These are phyloP conservation scores for Pisolithus marmoratus DNA, from an alignment of 768 basidiomycete species.

Conservation along the genomic window DNA sequence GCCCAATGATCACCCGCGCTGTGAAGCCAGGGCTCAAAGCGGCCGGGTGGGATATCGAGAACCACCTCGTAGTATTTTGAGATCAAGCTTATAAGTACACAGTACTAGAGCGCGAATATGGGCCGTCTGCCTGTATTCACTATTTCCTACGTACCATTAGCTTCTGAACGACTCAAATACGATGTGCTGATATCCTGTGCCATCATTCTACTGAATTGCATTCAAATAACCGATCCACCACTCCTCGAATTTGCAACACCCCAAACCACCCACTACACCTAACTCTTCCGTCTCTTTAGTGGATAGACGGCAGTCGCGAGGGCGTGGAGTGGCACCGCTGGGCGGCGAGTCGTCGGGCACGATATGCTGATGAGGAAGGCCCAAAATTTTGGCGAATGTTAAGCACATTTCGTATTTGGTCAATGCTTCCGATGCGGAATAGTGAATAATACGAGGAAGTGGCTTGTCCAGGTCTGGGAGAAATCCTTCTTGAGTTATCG, in stretches of 20 bases:
- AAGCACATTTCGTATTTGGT: constrained; percentile 94
- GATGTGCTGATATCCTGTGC: not conserved
- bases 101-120: too few relatives aligned
- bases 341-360: constrained; percentile 66
- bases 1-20: constrained; percentile 30
- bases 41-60: constrained; percentile 33
- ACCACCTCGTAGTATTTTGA: constrained; percentile 32
- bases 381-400: constrained; percentile 65
- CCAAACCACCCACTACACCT: constrained; percentile 46
- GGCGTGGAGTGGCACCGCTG: constrained; percentile 64
- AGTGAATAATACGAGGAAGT: constrained; percentile 78
- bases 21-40: constrained; percentile 28
- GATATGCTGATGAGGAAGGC: constrained; percentile 69
- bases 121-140: too few relatives aligned
- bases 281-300: constrained; percentile 70
- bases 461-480: constrained; percentile 31
- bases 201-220: not conserved
- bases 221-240: constrained; percentile 69
- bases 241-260: constrained; percentile 65
- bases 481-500: not conserved
- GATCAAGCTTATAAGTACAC: not conserved
- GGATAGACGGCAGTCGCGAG: constrained; percentile 75
- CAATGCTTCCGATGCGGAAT: constrained; percentile 72
- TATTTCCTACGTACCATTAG: too few relatives aligned
- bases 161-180: too few relatives aligned